Evolutionary conservation across 73 alveolate species (phyloP).

Genomic region (Breviolum minutum): DNA sequence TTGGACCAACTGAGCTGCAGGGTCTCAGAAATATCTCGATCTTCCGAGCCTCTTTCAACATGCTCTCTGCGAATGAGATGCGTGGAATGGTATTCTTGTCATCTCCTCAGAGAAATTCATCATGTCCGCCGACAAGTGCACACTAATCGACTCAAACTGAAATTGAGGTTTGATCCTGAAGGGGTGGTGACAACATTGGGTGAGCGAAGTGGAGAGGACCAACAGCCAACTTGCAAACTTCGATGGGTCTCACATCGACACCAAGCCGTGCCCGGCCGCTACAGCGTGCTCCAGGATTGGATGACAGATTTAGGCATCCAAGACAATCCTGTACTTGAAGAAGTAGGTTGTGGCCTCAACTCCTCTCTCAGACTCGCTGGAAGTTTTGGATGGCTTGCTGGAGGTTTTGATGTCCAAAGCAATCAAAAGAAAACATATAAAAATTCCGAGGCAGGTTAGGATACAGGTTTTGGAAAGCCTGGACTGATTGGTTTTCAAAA

Average conservation of each 20-base stretch:
- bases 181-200: slow-evolving; percentile 65
- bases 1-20: not conserved
- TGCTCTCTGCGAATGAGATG: slow-evolving; percentile 86
- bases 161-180: slow-evolving; percentile 75
- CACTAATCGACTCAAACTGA: not conserved
- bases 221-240: too few species aligned
- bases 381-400: not conserved
- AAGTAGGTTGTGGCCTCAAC: not conserved
- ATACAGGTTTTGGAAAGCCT: too few species aligned
- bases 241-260: too few species aligned
- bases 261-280: too few species aligned
- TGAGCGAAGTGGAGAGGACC: slow-evolving; percentile 69
- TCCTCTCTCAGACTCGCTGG: not conserved
- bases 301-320: slow-evolving; percentile 44
- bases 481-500: not conserved
- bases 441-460: too few species aligned
- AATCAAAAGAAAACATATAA: too few species aligned
- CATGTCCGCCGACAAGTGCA: not conserved
- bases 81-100: slow-evolving; percentile 63
- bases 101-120: not conserved
- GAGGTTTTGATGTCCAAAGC: not conserved
- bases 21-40: slow-evolving; percentile 54
- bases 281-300: slow-evolving; percentile 36
- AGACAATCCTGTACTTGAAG: slow-evolving; percentile 40
- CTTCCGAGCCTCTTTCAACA: slow-evolving; percentile 83